Base-by-base conservation (phyloP, 805 yeast species). In the Zygotorulaspora florentina region DNA sequence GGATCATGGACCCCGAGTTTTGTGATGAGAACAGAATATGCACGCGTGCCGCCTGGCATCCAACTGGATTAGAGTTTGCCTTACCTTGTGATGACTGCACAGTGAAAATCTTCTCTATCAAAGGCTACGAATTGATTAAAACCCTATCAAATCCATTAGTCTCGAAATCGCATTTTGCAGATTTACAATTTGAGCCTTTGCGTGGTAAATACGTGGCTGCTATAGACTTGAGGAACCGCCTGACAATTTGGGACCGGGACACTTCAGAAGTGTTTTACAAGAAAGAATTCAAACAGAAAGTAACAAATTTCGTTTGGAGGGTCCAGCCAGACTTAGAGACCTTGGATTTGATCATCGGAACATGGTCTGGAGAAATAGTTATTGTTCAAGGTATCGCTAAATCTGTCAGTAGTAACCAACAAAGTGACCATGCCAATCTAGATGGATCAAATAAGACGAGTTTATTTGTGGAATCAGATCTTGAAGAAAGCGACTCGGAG, bases 41-140 rank as follows among this genome's bases (percentile, higher is more conserved):
- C 20, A 73, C 86, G 0, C 75, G 74, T 35, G 73, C 80, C 2
- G 77, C 75, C 30, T 88, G 96, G 96, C 77, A 80, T 46, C 77
- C 84, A 2, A 71, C 75, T 43, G 95, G 95, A 13, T 77, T 77
- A 43, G 62, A 70, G n/a, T 69, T 88, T 39, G 87, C 89, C 2
- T 57, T 87, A 15, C 89, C 95, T 2, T 69, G 83, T 6, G 67
- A 70, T 30, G 67, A 72, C 16, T 67, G 71, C 38, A 66, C 72
- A 2, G 71, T 83, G 39, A 72, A 71, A 42, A 69, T 78, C 0
- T 79, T 67, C 40, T 51, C 59, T 9, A 47, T 63, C 12, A 53
- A 56, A 13, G 62, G 60, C 31, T 62, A 62, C 31, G 54, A 61
- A 11, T 40, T 59, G 11, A 16, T 46, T 17, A 58, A 55, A 23